Evolutionary conservation across 31 red algal genomes (phyloP).

Genomic region (Odonthalia washingtoniensis): DNA sequence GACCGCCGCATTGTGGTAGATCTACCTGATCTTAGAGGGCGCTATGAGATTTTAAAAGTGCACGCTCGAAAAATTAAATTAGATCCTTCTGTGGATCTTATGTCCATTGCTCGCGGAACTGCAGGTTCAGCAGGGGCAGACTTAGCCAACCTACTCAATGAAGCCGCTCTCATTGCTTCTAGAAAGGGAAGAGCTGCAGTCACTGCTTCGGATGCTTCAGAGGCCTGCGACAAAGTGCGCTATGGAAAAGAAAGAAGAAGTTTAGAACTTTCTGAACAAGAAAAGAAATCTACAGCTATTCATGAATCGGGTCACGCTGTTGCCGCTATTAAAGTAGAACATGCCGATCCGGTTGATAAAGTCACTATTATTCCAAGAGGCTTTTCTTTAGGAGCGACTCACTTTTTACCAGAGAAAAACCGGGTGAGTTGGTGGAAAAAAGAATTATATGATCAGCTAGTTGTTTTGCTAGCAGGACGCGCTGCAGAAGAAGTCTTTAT

Average conservation of each 20-base stretch:
- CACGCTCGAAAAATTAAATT: constrained; percentile 36
- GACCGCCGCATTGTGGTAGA: constrained; percentile 53
- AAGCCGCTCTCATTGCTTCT: constrained; percentile 31
- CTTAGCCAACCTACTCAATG: constrained; percentile 45
- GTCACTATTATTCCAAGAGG: constrained; percentile 96
- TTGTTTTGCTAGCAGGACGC: constrained; percentile 89
- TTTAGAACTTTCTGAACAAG: constrained; percentile 89
- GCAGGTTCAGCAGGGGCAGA: constrained; percentile 51
- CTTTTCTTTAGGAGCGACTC: constrained; percentile 86
- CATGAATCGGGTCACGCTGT: constrained; percentile 98
- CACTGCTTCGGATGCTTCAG: background rate
- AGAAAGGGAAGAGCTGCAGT: background rate
- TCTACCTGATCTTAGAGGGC: constrained; percentile 49
- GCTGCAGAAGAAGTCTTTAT: constrained; percentile 95
- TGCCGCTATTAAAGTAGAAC: constrained; percentile 89
- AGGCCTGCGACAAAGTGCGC: background rate
- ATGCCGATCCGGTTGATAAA: constrained; percentile 89
- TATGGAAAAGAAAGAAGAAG: constrained; percentile 34
- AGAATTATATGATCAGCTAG: constrained; percentile 81
- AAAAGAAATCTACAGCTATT: constrained; percentile 91
- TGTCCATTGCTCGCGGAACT: constrained; percentile 40
- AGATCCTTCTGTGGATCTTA: constrained; percentile 44
- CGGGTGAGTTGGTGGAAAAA: constrained; percentile 71
- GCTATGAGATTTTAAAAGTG: constrained; percentile 54
- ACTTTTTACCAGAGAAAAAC: constrained; percentile 89